Percentiles rank a stretch among this genome's conserved stretches.
phyloP scores from a whole-genome alignment of 306 rosid genomes.

The Lathyrus tuberosus region DNA sequence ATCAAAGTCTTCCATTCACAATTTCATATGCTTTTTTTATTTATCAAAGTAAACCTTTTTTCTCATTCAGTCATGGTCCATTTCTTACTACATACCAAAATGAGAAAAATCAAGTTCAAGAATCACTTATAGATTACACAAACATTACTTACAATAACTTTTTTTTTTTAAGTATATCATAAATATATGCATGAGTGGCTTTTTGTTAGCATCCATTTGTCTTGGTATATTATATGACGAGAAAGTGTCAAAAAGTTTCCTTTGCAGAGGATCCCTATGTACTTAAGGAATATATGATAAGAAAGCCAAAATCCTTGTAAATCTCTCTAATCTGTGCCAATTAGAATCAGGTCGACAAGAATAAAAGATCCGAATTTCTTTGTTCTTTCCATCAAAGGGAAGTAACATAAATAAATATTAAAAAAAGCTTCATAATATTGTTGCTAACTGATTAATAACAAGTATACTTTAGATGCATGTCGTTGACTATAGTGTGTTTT shows the following conservation, averaged over 20 bases:
- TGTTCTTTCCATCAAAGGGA: constrained; percentile 42
- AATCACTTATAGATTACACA: constrained; percentile 4
- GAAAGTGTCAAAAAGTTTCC: constrained; percentile 52
- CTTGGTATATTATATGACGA: constrained; percentile 53
- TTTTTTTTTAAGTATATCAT: too few species aligned
- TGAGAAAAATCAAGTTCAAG: constrained; percentile 38
- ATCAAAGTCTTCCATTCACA: constrained; percentile 15
- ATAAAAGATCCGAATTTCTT: constrained; percentile 43
- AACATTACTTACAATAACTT: too few species aligned
- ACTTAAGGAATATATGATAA: constrained; percentile 47
- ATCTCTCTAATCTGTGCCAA: constrained; percentile 42
- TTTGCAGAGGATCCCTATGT: constrained; percentile 51
- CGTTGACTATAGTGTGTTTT: constrained; percentile 29
- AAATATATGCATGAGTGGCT: constrained; percentile 32
- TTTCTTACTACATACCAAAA: constrained; percentile 38
- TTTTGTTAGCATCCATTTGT: constrained; percentile 59
- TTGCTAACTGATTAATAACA: constrained; percentile 19
- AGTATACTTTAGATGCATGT: constrained; percentile 13
- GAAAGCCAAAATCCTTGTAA: constrained; percentile 53
- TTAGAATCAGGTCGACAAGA: constrained; percentile 39
- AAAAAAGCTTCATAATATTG: constrained; percentile 3
- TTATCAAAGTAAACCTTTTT: constrained; percentile 17
- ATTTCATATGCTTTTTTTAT: constrained; percentile 34
- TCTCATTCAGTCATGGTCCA: constrained; percentile 28
- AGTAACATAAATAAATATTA: background rate